Base-by-base conservation (phyloP, 208 protist species). In the Porcisia hertigi region DNA sequence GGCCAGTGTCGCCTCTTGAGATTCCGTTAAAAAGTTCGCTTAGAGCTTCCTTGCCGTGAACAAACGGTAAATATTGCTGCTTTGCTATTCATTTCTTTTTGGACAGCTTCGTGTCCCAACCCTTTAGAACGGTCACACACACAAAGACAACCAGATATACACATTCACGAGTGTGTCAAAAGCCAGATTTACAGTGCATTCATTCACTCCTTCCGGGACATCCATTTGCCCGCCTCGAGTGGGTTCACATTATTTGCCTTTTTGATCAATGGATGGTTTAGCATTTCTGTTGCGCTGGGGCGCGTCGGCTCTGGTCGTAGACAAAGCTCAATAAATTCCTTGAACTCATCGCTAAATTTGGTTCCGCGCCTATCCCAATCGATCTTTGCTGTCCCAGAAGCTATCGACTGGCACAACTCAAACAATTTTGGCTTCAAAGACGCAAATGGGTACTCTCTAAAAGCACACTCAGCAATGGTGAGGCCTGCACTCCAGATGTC, bases 401-500 rank as follows among this genome's bases (percentile, higher is more conserved):
- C 89, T 79, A 97, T 92, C n/a, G 75, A 78, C 79, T 96, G 90
- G 47, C 88, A 94, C 43, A 97, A 69, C 54, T 97, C 91, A 83
- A 94, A 98, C 53, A 95, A 73, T 71, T 84, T 92, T 0, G 82
- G 75, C 66, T 96, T 95, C 55, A 94, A 69, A 9, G 80, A 86
- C 2, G 60, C 66, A 64, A 98, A 98, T 0, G 97, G 95, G 76
- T 97, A 98, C 57, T 86, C 72, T 20, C 94, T 92, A 6, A 97
- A 85, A 20, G 89, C 89, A 41, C 88, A 95, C 75, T 98, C 94
- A 1, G 94, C 89, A 73, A 98, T 88, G 3, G 91, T 92, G 59
- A 98, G 64, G 8, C 97, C 97, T 3, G 93, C 89, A 78, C 92
- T 96, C 95, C 95, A 98, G 66, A 98, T 92, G 70, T 98, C 97